A percentile compares a stretch with the other conserved stretches of the same genome.
Evolutionary conservation across 352 stramenopile species (phyloP).

Genomic region (Plasmopara muralis): DNA sequence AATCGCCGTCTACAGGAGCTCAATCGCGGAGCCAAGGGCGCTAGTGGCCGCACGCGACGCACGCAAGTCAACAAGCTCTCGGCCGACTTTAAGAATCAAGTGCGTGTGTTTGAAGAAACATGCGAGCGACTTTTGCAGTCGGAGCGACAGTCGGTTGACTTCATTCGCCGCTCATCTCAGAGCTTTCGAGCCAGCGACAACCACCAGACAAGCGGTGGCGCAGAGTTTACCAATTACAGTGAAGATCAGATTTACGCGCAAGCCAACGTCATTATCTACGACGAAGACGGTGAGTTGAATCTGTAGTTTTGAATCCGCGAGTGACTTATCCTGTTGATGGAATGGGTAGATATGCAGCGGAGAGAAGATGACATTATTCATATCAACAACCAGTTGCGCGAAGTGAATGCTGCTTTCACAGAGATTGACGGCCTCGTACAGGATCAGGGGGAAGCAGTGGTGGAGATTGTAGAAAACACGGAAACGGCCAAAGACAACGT

Average conservation of each 20-base stretch:
- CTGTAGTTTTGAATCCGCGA: neutral
- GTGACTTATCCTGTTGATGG: conserved; percentile 8
- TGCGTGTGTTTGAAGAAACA: conserved; percentile 69
- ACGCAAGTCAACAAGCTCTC: conserved; percentile 78
- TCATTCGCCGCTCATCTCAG: conserved; percentile 73
- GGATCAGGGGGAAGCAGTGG: conserved; percentile 73
- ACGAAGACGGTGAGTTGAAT: conserved; percentile 64
- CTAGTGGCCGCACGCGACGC: conserved; percentile 43
- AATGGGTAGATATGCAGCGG: conserved; percentile 51
- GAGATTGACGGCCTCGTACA: conserved; percentile 82
- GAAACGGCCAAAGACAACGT: conserved; percentile 74
- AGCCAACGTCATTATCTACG: conserved; percentile 76
- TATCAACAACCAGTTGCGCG: conserved; percentile 81
- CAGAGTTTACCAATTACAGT: conserved; percentile 73
- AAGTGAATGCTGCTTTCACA: conserved; percentile 81
- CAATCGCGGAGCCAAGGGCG: conserved; percentile 40
- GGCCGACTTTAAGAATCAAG: conserved; percentile 77
- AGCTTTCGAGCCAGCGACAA: conserved; percentile 48
- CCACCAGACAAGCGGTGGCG: conserved; percentile 14
- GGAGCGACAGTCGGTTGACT: conserved; percentile 67
- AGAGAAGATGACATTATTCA: conserved; percentile 84
- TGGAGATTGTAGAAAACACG: conserved; percentile 80
- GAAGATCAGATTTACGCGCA: conserved; percentile 86
- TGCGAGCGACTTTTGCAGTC: conserved; percentile 60
- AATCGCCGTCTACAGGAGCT: conserved; percentile 72